Evolutionary conservation across 1,139 yeast genomes (phyloP).

Genomic region (Pichia sp.): DNA sequence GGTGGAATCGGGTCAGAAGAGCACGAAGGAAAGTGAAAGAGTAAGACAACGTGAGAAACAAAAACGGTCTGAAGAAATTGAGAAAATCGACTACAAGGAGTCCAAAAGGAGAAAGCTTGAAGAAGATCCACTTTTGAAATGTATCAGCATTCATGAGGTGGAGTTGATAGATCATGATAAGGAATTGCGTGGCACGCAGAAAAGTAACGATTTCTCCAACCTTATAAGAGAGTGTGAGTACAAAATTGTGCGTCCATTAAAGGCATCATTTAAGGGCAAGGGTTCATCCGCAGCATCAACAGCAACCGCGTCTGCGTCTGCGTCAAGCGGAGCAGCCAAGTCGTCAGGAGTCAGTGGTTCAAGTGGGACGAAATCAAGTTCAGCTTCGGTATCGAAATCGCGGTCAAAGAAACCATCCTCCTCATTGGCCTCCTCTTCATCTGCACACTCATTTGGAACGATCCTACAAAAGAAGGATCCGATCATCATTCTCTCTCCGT

Average conservation of each 20-base stretch:
- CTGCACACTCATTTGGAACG: constrained; percentile 8
- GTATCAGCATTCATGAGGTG: constrained; percentile 57
- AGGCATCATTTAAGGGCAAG: not conserved
- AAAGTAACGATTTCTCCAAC: constrained; percentile 66
- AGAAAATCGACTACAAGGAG: constrained; percentile 19
- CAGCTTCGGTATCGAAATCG: not conserved
- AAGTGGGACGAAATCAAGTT: not conserved
- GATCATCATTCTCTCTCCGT: constrained; percentile 88
- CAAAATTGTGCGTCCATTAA: constrained; percentile 38
- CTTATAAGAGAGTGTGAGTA: constrained; percentile 69
- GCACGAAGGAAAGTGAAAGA: not conserved
- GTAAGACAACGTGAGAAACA: not conserved
- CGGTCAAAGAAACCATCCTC: constrained; percentile 14
- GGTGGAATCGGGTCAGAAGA: not conserved
- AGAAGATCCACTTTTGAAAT: constrained; percentile 53
- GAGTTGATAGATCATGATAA: constrained; percentile 74
- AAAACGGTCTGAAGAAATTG: constrained; percentile 15
- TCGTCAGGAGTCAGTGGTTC: not conserved
- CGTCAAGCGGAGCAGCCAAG: not conserved
- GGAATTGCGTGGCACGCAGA: constrained; percentile 65
- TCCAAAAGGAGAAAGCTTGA: constrained; percentile 29
- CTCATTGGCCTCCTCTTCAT: constrained; percentile 5
- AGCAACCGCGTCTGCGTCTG: not conserved
- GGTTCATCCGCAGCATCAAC: not conserved
- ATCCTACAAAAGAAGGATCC: constrained; percentile 56